Conservation (phyloP, 768 basidiomycete genomes). For the Tricholomella constricta region DNA sequence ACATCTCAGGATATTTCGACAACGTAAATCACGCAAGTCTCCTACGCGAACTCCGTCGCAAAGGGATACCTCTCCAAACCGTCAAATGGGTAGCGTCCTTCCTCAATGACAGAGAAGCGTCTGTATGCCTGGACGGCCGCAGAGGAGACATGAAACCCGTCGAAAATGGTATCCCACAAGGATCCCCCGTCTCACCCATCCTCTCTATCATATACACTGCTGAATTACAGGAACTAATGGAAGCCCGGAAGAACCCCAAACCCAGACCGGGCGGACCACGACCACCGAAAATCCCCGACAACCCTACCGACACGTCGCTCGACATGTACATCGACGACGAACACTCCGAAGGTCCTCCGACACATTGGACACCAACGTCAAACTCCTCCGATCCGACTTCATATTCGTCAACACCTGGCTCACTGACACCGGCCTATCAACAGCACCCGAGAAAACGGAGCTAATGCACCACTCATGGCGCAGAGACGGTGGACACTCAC, state of each 20-base stretch:
- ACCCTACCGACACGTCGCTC: conserved; percentile 11
- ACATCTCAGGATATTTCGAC: conserved; percentile 32
- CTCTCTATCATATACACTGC: conserved; percentile 26
- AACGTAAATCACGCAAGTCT: conserved; percentile 27
- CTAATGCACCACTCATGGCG: conserved; percentile 29
- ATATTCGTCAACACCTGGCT: conserved; percentile 16
- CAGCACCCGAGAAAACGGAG: conserved; percentile 25
- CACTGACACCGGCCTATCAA: conserved; percentile 15
- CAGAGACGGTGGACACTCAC: background rate
- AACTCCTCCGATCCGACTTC: conserved; percentile 20
- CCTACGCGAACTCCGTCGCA: conserved; percentile 20
- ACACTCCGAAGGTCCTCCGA: conserved; percentile 26
- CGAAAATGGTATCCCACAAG: conserved; percentile 34
- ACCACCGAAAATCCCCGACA: conserved; percentile 12
- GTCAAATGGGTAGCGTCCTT: conserved; percentile 24
- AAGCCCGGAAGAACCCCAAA: background rate
- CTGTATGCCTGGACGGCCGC: conserved; percentile 24
- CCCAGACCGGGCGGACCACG: conserved; percentile 2
- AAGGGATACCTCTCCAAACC: conserved; percentile 19
- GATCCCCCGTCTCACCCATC: conserved; percentile 31
- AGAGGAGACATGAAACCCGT: conserved; percentile 27
- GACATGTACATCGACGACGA: conserved; percentile 36
- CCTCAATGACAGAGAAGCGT: conserved; percentile 23
- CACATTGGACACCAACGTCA: conserved; percentile 18
- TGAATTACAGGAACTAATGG: conserved; percentile 24